phyloP scores from a whole-genome alignment of 257 asterid genomes.

The Solanum commersonii region DNA sequence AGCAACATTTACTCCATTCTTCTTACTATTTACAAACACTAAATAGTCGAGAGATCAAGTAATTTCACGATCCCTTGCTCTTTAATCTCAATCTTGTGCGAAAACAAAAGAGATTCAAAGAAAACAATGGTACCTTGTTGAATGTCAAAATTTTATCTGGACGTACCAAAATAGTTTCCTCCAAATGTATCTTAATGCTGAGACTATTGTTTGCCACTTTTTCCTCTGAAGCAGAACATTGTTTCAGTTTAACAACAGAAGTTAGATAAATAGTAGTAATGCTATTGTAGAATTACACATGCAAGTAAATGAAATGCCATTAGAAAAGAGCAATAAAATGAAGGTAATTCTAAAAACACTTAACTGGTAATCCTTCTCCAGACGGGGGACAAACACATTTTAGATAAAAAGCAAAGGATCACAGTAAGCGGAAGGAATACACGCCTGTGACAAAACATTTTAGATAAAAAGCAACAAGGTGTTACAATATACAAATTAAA shows the following conservation, averaged over 20 bases:
- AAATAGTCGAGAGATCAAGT: neutral
- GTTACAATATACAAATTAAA: neutral
- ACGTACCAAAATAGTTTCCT: neutral
- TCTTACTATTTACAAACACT: neutral
- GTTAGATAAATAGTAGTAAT: too few relatives aligned
- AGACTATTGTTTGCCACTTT: neutral
- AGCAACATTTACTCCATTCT: neutral
- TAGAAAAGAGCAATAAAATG: too few relatives aligned
- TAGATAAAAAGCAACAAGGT: neutral
- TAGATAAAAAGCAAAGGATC: too few relatives aligned
- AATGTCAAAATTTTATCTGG: neutral
- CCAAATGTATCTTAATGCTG: neutral
- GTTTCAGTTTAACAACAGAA: neutral
- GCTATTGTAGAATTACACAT: too few relatives aligned
- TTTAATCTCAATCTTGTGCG: neutral
- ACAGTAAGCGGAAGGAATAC: too few relatives aligned
- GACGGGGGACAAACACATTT: too few relatives aligned
- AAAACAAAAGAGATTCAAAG: neutral
- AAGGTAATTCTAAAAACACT: too few relatives aligned
- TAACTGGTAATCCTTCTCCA: too few relatives aligned
- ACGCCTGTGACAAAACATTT: too few relatives aligned
- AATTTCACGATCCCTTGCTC: neutral
- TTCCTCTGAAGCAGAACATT: too few relatives aligned
- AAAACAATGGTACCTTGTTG: neutral
- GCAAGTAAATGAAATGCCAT: too few relatives aligned